Conservation (phyloP, 257 asterid genomes). For the Fraxinus americana region DNA sequence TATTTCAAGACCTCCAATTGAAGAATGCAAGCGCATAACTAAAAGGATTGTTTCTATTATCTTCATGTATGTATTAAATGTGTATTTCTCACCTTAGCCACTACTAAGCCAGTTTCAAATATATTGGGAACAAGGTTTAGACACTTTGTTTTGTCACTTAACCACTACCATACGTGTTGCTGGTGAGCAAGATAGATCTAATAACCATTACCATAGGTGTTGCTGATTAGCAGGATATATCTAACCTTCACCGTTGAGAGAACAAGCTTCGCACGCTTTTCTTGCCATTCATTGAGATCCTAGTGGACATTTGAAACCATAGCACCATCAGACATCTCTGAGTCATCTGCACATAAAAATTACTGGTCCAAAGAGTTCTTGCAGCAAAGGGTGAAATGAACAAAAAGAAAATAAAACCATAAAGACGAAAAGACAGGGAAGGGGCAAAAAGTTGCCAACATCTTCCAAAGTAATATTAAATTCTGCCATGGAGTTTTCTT, state of each 20-base stretch:
- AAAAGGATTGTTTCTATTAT: neutral
- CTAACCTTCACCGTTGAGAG: slow-evolving; percentile 81
- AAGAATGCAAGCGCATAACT: no score
- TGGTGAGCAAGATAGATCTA: slow-evolving; percentile 20
- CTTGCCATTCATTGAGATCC: slow-evolving; percentile 96
- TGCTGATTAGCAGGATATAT: slow-evolving; percentile 2
- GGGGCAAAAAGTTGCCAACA: neutral
- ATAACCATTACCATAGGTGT: slow-evolving; percentile 13
- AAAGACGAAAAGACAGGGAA: neutral
- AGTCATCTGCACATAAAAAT: slow-evolving; percentile 62
- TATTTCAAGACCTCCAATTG: no score
- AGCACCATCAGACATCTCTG: slow-evolving; percentile 72
- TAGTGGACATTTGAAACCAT: slow-evolving; percentile 77
- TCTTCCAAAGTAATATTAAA: neutral
- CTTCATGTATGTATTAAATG: neutral
- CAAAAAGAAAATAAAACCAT: neutral
- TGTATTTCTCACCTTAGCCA: neutral
- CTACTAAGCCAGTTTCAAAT: no score
- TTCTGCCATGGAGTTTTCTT: neutral
- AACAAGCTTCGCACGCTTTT: slow-evolving; percentile 87
- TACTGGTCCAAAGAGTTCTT: slow-evolving; percentile 18
- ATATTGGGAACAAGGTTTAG: neutral
- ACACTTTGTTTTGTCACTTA: neutral
- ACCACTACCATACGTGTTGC: neutral
- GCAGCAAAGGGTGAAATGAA: slow-evolving; percentile 13